Percentiles rank a stretch among this genome's conserved stretches.
Evolutionary conservation across 805 yeast species (phyloP).

Genomic region (Kurtzmaniella cleridarum): DNA sequence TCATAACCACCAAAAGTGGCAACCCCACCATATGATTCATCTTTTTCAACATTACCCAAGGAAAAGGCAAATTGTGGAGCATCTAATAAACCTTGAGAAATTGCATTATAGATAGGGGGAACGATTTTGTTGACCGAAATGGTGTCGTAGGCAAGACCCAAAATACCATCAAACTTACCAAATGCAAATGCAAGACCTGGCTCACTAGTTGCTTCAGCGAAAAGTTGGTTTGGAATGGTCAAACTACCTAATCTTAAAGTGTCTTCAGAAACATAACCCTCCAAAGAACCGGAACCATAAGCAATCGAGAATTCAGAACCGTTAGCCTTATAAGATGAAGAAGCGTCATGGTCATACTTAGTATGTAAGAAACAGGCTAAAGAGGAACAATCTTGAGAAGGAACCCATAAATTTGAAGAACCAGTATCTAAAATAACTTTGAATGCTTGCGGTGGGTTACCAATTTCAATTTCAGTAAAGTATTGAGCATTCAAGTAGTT

Average conservation of each 20-base stretch:
- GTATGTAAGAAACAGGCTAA: slow-evolving; percentile 93
- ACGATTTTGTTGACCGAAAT: slow-evolving; percentile 85
- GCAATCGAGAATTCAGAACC: slow-evolving; percentile 81
- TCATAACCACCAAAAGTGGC: slow-evolving; percentile 96
- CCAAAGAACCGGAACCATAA: slow-evolving; percentile 90
- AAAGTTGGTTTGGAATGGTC: slow-evolving; percentile 80
- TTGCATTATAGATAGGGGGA: slow-evolving; percentile 92
- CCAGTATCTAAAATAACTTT: slow-evolving; percentile 97
- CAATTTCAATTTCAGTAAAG: slow-evolving; percentile 83
- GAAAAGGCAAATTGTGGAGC: slow-evolving; percentile 83
- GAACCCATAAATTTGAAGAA: slow-evolving; percentile 96
- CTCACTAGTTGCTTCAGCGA: slow-evolving; percentile 95
- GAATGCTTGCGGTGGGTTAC: slow-evolving; percentile 90
- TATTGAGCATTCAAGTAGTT: slow-evolving; percentile 96
- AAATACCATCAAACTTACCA: slow-evolving; percentile 96
- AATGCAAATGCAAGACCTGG: slow-evolving; percentile 98
- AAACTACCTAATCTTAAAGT: slow-evolving; percentile 76
- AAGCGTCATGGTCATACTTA: slow-evolving; percentile 79
- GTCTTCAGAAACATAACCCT: slow-evolving; percentile 90
- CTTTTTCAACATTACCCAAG: slow-evolving; percentile 71
- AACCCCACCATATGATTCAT: slow-evolving; percentile 73
- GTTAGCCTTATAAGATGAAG: slow-evolving; percentile 81
- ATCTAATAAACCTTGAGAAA: slow-evolving; percentile 75
- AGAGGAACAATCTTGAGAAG: slow-evolving; percentile 81
- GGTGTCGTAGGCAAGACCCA: slow-evolving; percentile 91